Conservation (phyloP, 192 early-diverging fungal genomes). For the Umbelopsis ramanniana region DNA sequence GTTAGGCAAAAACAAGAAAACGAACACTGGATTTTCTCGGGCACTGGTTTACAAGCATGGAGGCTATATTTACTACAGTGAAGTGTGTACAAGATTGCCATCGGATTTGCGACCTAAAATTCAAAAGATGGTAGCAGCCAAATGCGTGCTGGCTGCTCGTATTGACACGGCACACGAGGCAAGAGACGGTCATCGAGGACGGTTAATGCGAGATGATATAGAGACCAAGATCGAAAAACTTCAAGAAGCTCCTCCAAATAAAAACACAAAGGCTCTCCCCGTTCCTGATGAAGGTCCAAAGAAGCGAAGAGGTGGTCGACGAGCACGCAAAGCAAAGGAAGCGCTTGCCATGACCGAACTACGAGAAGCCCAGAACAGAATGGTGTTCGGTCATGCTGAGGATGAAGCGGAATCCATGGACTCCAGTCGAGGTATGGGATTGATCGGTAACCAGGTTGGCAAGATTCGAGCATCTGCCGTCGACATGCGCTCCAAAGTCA, state of each 20-base stretch:
- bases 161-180: constrained; percentile 78
- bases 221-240: constrained; percentile 87
- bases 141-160: constrained; percentile 79
- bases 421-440: constrained; percentile 86
- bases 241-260: constrained; percentile 83
- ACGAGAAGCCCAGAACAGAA: constrained; percentile 86
- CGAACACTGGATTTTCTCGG: constrained; percentile 67
- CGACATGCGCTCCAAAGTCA: constrained; percentile 69
- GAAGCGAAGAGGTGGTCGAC: constrained; percentile 87
- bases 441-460: constrained; percentile 79
- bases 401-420: constrained; percentile 86
- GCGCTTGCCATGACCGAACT: constrained; percentile 84
- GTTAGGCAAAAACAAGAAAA: constrained; percentile 50
- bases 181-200: constrained; percentile 72
- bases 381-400: constrained; percentile 91
- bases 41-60: constrained; percentile 71
- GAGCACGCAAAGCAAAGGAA: constrained; percentile 84
- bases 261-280: constrained; percentile 87
- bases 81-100: constrained; percentile 69
- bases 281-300: constrained; percentile 91
- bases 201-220: constrained; percentile 75
- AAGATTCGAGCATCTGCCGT: constrained; percentile 74
- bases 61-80: constrained; percentile 82
- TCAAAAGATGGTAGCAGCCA: constrained; percentile 80
- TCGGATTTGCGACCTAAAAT: constrained; percentile 81